These are phyloP conservation scores for Lenzites betulinus DNA, from an alignment of 768 basidiomycete species.

Conservation along the genomic window DNA sequence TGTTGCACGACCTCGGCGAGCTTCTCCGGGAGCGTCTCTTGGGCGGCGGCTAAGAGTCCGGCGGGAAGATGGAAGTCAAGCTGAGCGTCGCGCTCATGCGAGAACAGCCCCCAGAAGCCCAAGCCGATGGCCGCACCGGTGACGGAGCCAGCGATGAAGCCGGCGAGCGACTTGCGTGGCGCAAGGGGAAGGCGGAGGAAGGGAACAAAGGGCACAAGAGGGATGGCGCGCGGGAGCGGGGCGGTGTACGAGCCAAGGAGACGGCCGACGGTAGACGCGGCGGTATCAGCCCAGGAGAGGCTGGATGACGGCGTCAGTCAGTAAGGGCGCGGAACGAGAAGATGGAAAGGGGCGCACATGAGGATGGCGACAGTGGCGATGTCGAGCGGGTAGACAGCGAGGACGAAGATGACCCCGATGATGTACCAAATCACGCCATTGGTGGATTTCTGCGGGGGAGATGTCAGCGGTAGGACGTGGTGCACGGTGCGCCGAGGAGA, in stretches of 20 bases:
- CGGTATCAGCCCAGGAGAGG: slow-evolving; percentile 94
- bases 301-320: slow-evolving; percentile 41
- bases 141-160: slow-evolving; percentile 74
- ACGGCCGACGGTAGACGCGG: slow-evolving; percentile 91
- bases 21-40: slow-evolving; percentile 13
- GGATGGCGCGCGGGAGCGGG: slow-evolving; percentile 52
- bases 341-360: slow-evolving; percentile 58
- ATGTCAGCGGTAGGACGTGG: background rate
- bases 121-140: slow-evolving; percentile 70
- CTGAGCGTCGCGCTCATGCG: slow-evolving; percentile 44
- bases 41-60: slow-evolving; percentile 26
- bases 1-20: slow-evolving; percentile 30
- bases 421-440: slow-evolving; percentile 95
- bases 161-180: slow-evolving; percentile 81
- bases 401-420: slow-evolving; percentile 77
- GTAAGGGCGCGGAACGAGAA: slow-evolving; percentile 5
- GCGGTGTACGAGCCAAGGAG: slow-evolving; percentile 74
- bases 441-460: slow-evolving; percentile 53
- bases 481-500: background rate
- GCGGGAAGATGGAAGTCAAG: slow-evolving; percentile 39
- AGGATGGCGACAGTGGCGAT: slow-evolving; percentile 88
- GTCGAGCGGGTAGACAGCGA: slow-evolving; percentile 78
- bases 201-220: slow-evolving; percentile 22
- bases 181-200: slow-evolving; percentile 67
- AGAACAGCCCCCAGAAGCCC: slow-evolving; percentile 72